Conservation (phyloP, 1,139 yeast species). For the Zygosaccharomyces pseudobailii region DNA sequence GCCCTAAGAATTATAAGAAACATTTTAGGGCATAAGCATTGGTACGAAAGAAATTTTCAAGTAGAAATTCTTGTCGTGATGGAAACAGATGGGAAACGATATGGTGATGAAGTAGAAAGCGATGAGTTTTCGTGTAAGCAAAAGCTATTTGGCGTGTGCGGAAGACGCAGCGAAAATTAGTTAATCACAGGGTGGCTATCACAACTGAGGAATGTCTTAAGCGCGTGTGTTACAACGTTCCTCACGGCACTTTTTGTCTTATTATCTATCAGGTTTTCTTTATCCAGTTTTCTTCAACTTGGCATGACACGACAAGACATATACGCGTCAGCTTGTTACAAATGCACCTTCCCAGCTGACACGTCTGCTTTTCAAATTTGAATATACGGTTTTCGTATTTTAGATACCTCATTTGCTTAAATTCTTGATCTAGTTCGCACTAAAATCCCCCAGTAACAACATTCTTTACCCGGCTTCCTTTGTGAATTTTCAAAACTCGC, state of each 20-base stretch:
- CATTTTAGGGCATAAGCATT: no score
- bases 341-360: neutral
- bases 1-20: neutral
- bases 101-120: neutral
- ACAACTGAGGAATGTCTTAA: neutral
- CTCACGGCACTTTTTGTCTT: neutral
- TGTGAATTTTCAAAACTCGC: neutral
- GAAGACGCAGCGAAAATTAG: neutral
- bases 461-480: neutral
- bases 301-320: no score
- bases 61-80: neutral
- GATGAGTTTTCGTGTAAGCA: neutral
- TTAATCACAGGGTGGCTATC: neutral
- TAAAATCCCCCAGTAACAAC: neutral
- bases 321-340: neutral
- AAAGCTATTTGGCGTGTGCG: neutral
- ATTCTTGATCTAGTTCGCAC: neutral
- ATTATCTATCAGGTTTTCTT: neutral
- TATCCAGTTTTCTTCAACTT: no score
- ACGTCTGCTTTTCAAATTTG: neutral
- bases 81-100: neutral
- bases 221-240: neutral
- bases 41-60: neutral
- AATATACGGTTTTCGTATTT: neutral
- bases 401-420: neutral